phyloP scores from a whole-genome alignment of 495 filamentous ascomycete genomes.

The Darksidea phi region DNA sequence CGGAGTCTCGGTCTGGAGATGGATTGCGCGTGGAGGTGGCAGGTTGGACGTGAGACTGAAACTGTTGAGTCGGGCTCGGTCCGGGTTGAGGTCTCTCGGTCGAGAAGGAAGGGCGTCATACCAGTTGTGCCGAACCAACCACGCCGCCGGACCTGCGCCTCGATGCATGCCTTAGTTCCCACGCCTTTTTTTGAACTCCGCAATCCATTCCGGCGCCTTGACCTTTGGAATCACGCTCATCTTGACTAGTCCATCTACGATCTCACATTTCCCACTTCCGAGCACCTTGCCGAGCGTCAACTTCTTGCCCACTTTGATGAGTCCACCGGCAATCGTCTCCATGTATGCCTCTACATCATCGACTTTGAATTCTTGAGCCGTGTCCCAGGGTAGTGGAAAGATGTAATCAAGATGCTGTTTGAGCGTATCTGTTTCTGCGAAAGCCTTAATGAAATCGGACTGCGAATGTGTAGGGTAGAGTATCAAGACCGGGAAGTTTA shows the following conservation, averaged over 20 bases:
- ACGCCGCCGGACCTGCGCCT: too few relatives aligned
- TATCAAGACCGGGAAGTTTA: slow-evolving; percentile 76
- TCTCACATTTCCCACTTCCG: slow-evolving; percentile 72
- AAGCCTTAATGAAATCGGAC: slow-evolving; percentile 85
- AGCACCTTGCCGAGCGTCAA: slow-evolving; percentile 71
- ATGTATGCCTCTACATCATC: slow-evolving; percentile 80
- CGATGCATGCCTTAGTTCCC: slow-evolving; percentile 5
- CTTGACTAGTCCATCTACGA: slow-evolving; percentile 80
- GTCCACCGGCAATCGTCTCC: slow-evolving; percentile 74
- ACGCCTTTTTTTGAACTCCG: slow-evolving; percentile 65
- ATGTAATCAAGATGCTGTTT: slow-evolving; percentile 75
- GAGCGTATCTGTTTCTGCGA: slow-evolving; percentile 69
- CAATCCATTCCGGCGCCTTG: slow-evolving; percentile 69
- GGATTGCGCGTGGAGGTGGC: too few relatives aligned
- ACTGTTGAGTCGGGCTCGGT: too few relatives aligned
- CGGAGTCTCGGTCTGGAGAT: too few relatives aligned
- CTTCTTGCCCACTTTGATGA: slow-evolving; percentile 90
- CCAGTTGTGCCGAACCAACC: too few relatives aligned
- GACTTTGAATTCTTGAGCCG: slow-evolving; percentile 60
- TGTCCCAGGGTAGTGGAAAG: slow-evolving; percentile 83
- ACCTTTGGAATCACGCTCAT: slow-evolving; percentile 74
- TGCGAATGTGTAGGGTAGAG: slow-evolving; percentile 79
- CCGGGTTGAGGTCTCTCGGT: too few relatives aligned
- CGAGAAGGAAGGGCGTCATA: too few relatives aligned
- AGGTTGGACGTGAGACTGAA: too few relatives aligned